Conservation (phyloP, 1,284 basidiomycete species). For the Trichosporon ovoides region DNA sequence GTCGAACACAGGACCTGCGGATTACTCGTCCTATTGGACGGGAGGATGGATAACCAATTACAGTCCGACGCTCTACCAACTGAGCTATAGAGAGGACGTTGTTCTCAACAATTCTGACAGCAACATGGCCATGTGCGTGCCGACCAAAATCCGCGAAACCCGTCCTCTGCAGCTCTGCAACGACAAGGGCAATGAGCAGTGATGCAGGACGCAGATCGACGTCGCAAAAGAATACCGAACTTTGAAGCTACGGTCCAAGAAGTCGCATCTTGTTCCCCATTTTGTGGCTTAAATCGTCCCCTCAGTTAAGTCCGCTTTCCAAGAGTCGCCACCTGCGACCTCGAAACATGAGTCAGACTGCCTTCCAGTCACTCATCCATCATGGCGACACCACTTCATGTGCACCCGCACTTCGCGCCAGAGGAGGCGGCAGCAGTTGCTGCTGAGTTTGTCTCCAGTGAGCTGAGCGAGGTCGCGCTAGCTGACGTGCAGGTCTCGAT, state of each 20-base stretch:
- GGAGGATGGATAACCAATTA: constrained; percentile 6
- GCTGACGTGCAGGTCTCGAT: constrained; percentile 57
- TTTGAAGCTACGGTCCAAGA: too few species aligned
- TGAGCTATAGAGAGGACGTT: constrained; percentile 7
- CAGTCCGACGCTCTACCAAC: constrained; percentile 6
- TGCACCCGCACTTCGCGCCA: constrained; percentile 46
- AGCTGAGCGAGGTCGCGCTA: constrained; percentile 34
- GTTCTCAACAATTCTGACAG: too few species aligned
- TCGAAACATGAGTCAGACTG: neutral
- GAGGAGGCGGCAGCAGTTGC: constrained; percentile 67
- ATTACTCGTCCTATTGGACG: neutral
- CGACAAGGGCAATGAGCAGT: too few species aligned
- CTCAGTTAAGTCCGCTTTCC: too few species aligned
- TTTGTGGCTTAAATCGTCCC: too few species aligned
- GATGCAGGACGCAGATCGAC: too few species aligned
- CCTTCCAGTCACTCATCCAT: constrained; percentile 2
- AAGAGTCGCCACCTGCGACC: neutral
- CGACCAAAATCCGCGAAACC: too few species aligned
- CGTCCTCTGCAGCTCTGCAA: too few species aligned
- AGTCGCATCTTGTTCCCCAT: too few species aligned
- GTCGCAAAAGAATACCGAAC: too few species aligned
- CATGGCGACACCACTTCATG: constrained; percentile 25
- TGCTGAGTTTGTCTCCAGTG: constrained; percentile 64
- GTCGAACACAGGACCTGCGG: constrained; percentile 6
- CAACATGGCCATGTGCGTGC: too few species aligned